Evolutionary conservation across 208 protist genomes (phyloP).

Genomic region (Tetramitus jugosus): DNA sequence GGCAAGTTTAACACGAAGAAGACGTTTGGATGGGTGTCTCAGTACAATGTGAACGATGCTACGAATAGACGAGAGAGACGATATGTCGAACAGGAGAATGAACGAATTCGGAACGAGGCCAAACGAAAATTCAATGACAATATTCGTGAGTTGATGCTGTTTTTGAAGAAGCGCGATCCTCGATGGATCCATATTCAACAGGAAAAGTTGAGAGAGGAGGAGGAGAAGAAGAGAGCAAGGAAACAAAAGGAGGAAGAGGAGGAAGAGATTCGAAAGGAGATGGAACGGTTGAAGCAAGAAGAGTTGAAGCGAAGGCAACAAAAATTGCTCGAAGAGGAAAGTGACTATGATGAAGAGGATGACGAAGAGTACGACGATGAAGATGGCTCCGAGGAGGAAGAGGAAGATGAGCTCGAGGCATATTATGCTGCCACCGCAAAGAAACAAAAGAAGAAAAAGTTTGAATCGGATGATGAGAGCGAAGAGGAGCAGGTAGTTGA

Average conservation of each 20-base stretch:
- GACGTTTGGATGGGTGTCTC: not conserved
- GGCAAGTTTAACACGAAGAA: not conserved
- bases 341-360: not conserved
- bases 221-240: not conserved
- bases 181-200: not conserved
- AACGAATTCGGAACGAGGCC: not conserved
- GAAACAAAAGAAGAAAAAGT: not conserved
- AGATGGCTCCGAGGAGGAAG: not conserved
- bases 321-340: conserved; percentile 4
- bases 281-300: not conserved
- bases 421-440: too few species aligned
- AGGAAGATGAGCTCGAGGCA: not conserved
- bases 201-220: not conserved
- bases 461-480: not conserved
- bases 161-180: not conserved
- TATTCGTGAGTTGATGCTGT: not conserved
- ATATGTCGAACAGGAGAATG: conserved; percentile 13
- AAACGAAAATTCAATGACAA: not conserved
- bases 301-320: not conserved
- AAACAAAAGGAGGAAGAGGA: not conserved
- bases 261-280: not conserved
- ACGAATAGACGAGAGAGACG: not conserved
- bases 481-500: not conserved
- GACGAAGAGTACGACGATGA: too few species aligned
- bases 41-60: not conserved